Evolutionary conservation across 148 eudicot species (phyloP).

Genomic region (Hydrangea macrophylla): DNA sequence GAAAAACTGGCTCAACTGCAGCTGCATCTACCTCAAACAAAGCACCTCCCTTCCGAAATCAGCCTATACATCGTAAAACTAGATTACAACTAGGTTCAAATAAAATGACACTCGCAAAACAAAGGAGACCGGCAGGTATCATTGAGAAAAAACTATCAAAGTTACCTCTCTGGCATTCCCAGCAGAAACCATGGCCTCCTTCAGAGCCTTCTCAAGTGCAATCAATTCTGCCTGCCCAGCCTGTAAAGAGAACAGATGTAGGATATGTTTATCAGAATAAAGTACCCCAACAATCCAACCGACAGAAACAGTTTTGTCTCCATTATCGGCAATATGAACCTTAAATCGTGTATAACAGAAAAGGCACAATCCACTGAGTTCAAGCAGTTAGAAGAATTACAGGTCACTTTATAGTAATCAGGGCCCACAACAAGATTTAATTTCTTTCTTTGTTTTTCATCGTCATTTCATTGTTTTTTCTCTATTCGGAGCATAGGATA

Average conservation of each 20-base stretch:
- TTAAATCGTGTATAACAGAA: too few relatives aligned
- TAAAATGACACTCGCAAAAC: neutral
- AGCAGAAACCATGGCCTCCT: slow-evolving; percentile 69
- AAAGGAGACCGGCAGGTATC: neutral
- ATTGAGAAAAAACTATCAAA: slow-evolving; percentile 4
- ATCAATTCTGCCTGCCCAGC: slow-evolving; percentile 85
- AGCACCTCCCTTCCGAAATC: slow-evolving; percentile 91
- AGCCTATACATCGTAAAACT: slow-evolving; percentile 41
- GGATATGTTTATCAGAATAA: neutral
- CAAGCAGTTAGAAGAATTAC: too few relatives aligned
- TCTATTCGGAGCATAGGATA: neutral
- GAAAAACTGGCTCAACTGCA: slow-evolving; percentile 77
- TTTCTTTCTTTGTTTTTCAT: neutral
- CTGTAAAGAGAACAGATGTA: slow-evolving; percentile 39
- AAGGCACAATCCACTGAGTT: too few relatives aligned
- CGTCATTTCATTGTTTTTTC: neutral
- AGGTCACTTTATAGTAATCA: too few relatives aligned
- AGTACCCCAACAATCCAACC: neutral
- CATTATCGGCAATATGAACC: neutral
- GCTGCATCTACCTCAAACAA: slow-evolving; percentile 95
- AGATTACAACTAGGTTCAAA: slow-evolving; percentile 7
- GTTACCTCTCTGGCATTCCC: slow-evolving; percentile 95
- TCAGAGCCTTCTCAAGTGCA: slow-evolving; percentile 76
- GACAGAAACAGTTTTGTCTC: neutral
- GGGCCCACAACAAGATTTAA: too few relatives aligned